Evolutionary conservation across 2,329 filamentous ascomycete genomes (phyloP).

Genomic region (Penicillium olsonii): DNA sequence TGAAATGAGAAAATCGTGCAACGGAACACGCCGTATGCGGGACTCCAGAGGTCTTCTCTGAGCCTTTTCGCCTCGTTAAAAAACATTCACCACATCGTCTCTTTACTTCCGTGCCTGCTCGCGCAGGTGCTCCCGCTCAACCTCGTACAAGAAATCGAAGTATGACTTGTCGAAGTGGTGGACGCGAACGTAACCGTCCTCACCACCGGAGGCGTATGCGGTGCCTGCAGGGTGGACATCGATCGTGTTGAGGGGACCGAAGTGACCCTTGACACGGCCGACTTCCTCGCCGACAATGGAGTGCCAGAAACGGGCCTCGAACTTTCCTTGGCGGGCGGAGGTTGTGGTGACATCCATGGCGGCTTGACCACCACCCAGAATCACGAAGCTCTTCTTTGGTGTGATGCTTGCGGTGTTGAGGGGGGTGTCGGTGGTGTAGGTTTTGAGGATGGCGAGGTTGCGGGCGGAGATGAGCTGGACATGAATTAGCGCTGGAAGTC

Average conservation of each 20-base stretch:
- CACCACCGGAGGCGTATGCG: slow-evolving; percentile 91
- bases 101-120: slow-evolving; percentile 59
- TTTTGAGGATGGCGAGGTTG: slow-evolving; percentile 90
- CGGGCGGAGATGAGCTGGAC: slow-evolving; percentile 74
- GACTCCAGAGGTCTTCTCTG: slow-evolving; percentile 25
- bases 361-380: slow-evolving; percentile 95
- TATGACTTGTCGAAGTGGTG: slow-evolving; percentile 99
- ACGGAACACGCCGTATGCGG: slow-evolving; percentile 32
- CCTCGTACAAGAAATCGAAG: slow-evolving; percentile 98
- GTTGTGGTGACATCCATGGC: slow-evolving; percentile 99
- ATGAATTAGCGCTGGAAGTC: slow-evolving; percentile 19
- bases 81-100: slow-evolving; percentile 29
- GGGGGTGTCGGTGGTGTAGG: slow-evolving; percentile 86
- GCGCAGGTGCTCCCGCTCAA: slow-evolving; percentile 75
- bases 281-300: slow-evolving; percentile 93
- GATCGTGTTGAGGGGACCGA: slow-evolving; percentile 95
- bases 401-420: slow-evolving; percentile 95
- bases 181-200: slow-evolving; percentile 97
- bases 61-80: slow-evolving; percentile 39
- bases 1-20: slow-evolving; percentile 39
- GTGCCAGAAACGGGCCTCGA: slow-evolving; percentile 99
- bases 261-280: slow-evolving; percentile 93
- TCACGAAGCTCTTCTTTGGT: slow-evolving; percentile 94
- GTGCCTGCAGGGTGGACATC: slow-evolving; percentile 89
- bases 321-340: slow-evolving; percentile 92